Evolutionary conservation across 2,329 filamentous ascomycete species (phyloP).

Genomic region (Tolypocladium ophioglossoides): DNA sequence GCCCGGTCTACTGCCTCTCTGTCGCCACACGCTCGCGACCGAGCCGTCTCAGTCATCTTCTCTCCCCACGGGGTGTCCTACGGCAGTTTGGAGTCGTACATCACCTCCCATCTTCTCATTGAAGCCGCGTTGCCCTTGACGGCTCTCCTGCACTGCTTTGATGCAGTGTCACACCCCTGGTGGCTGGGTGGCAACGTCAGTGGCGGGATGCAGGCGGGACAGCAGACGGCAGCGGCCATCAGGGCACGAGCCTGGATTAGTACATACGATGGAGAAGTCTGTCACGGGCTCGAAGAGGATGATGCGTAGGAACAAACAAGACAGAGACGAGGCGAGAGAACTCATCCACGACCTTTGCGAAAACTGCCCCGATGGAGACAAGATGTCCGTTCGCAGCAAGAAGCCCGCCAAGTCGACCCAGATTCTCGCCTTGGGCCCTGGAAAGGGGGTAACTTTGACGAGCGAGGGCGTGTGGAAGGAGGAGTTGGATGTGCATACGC

Average conservation of each 20-base stretch:
- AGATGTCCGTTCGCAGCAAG: conserved; percentile 6
- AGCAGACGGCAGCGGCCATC: conserved; percentile 42
- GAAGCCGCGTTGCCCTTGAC: conserved; percentile 51
- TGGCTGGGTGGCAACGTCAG: conserved; percentile 50
- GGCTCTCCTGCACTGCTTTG: conserved; percentile 54
- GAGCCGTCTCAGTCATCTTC: conserved; percentile 50
- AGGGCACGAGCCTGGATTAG: conserved; percentile 49
- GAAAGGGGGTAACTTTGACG: conserved; percentile 31
- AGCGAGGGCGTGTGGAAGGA: conserved; percentile 24
- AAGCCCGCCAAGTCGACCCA: conserved; percentile 20
- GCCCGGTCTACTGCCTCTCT: conserved; percentile 24
- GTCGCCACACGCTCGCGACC: conserved; percentile 21
- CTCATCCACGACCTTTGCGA: conserved; percentile 11
- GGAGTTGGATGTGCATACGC: background rate
- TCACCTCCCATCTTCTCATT: conserved; percentile 42
- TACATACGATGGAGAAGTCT: conserved; percentile 47
- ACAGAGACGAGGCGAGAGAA: conserved; percentile 31
- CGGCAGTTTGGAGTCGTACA: conserved; percentile 41
- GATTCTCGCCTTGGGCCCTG: conserved; percentile 28
- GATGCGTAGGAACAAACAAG: conserved; percentile 35
- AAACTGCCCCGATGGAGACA: background rate
- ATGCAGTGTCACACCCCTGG: conserved; percentile 47
- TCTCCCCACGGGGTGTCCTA: conserved; percentile 53
- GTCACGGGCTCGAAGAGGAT: conserved; percentile 39
- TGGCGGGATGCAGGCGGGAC: conserved; percentile 43